Evolutionary conservation across 1,284 basidiomycete species (phyloP), one percentile per base, ranked within the genome.

Genomic region (Irpex rosettiformis): DNA sequence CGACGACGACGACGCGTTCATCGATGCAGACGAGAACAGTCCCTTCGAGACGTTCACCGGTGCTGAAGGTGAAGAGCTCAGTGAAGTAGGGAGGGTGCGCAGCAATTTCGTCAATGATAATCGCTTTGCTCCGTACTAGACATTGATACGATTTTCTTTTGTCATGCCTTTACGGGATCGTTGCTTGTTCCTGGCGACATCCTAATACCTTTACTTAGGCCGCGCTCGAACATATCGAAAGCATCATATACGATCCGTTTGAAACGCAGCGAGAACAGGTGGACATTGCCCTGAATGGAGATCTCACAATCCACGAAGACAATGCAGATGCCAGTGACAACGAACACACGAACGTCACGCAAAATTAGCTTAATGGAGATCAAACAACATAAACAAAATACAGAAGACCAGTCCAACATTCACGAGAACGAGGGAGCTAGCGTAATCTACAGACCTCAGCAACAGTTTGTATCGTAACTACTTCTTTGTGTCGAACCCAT

Each of bases 31-130:
- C 43, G 73, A 74, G 4, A 72, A 73, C 33, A 40, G 28, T 16
- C 69, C 67, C 8, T 85, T 89, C 65, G 84, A 89, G 62, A 77
- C 78, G 1, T 85, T 90, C 69, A 76, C 72, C 24, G 88, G 86
- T 30, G 79, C 78, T 52, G 83, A 81, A 57, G 80, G 76, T 16
- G 79, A 89, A 66, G 89, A 92, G 70, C 80, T 91, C 62, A 90
- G 84, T 69, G 88, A 90, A 75, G 86, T 88, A 65, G 94, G 94
- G 78, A 89, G 91, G 90, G 93, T 96, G 88, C 93, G 93, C 86
- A 89, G 85, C 73, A 86, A 93, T 89, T 92, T 91, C 73, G 73
- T 84, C 75, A 88, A 86, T 77, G 77, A 87, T 78, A 84, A 79
- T 69, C 88, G 94, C 73, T 96, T 80, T 75, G 78, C 84, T 61